Evolutionary conservation across 2,329 filamentous ascomycete species (phyloP), one percentile per base, ranked within the genome.

Genomic region (Talaromyces piceae): DNA sequence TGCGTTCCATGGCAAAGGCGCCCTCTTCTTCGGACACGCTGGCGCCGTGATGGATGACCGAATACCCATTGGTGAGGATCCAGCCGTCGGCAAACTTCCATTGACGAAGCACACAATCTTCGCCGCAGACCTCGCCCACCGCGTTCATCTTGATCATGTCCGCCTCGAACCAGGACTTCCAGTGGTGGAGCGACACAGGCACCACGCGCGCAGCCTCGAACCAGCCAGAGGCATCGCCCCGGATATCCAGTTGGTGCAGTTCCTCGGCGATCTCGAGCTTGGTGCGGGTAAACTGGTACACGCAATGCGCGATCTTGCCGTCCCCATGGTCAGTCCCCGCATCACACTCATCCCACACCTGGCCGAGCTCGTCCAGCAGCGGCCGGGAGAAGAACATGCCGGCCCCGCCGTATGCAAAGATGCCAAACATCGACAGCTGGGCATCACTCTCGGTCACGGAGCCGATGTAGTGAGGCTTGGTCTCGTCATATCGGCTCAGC

Each of bases 361-460:
- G 68, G 30, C 71, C 70, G 0, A 84, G 61, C 52, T 77, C 65
- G 22, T 63, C 61, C 16, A 79, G 68, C 1, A 83, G 71, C 2
- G 79, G 73, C 7, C 75, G 64, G 30, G 76, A 81, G 12, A 84
- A 59, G 61, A 83, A 83, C 52, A 79, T 69, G 50, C 81, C 81
- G 3, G 77, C 81, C 54, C 81, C 81, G 51, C 81, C 81, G 54
- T 76, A 84, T 12, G 77, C 81, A 73, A 82, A 81, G 57, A 76
- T 70, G 1, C 81, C 81, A 59, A 78, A 82, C 9, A 66, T 65
- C 3, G 68, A 67, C 23, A 83, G 71, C 16, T 78, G 73, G 22
- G 69, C 62, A 31, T 76, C 73, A 58, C 79, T 78, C 60, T 84
- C 81, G 1, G 80, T 80, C 5, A 83, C 63, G 2, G 75, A 76